Evolutionary conservation across 306 rosid species (phyloP), one percentile per base, ranked within the genome.

Genomic region (Abrus pulchellus): DNA sequence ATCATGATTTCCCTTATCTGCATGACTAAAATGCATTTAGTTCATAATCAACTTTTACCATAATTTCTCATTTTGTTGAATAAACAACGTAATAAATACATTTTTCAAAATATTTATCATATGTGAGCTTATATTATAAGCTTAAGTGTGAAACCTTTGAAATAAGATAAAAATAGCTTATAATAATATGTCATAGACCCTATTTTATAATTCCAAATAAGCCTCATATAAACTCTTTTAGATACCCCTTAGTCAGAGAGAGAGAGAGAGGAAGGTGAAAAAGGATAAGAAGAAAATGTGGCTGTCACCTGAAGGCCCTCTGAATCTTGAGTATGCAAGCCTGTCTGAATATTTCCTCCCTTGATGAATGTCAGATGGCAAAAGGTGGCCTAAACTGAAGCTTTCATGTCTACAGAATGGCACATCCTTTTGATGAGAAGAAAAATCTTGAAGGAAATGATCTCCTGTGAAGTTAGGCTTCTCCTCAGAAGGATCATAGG

Each of bases 401-500:
- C 97, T 91, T 79, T 83, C 95, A 61, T 93, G 97, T 83, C 93
- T 91, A 47, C 87, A 84, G 38, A 29, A 91, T 60, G 82, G 2
- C 77, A 85, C 72, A 2, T 91, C 90, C 70, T 80, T 92, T 6
- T 69, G 93, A 68, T 75, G 41, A 55, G 33, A 74, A 43, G 81
- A 68, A 11, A 91, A 89, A 44, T 95, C 97, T 72, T 90, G 91
- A 9, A 68, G 83, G 74, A 91, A 88, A 84, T 91, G 87, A 49
- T 85, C 99, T 3, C 72, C 80, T 61, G 43, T 85, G 14, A 91
- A 94, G 76, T 85, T 76, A 0, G 93, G 94, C 68, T 79, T 93
- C 80, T 95, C 99, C 74, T 95, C 93, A 1, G 52, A 83, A 50
- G 87, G 91, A 38, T 91, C 97, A 75, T 89, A 93, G 0, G 93